Evolutionary conservation across 805 yeast species (phyloP), one percentile per base, ranked within the genome.

Genomic region (Zygoascus flipseniorum): DNA sequence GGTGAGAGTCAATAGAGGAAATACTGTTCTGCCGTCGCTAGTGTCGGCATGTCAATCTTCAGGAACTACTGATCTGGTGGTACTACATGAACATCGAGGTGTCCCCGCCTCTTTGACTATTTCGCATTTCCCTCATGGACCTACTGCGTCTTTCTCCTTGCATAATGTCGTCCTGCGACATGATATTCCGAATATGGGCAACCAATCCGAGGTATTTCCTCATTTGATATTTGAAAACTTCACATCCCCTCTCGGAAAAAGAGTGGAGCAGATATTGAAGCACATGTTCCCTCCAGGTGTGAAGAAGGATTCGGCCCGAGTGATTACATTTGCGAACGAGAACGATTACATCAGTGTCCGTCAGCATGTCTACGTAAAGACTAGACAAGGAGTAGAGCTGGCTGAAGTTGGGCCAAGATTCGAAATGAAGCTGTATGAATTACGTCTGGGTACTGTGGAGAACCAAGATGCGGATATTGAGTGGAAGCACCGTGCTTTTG

Each of bases 331-430:
- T 72, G 82, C 86, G 44, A 93, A 93, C 67, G 78, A 81, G 52
- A 96, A 89, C 48, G 99, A 93, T 71, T 93, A 82, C 65, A 92
- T 93, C 56, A 81, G 89, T 56, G 97, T 93, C 5, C 80, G 99
- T 69, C 99, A 93, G 65, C 99, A 93, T 66, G 85, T 93, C 1
- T 93, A 86, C 67, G 96, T 89, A 5, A 84, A 81, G 65, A 89
- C 97, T 0, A 83, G 85, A 60, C 96, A 89, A 57, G 79, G 78
- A 16, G 96, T 89, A 1, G 98, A 93, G 67, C 71, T 93, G 53
- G 90, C 97, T 54, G 99, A 93, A 68, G 86, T 93, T 39, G 99
- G 99, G 0, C 99, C 99, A n/a, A 76, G 99, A 58, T 93, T 93
- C 63, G 99, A 93, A 70, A 90, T 93, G 98, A 80, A 89, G 66